Percentiles rank a stretch among this genome's conserved stretches.
These are phyloP conservation scores for Suhomyces bolitotheri DNA, from an alignment of 1,139 yeast species.

Conservation along the genomic window DNA sequence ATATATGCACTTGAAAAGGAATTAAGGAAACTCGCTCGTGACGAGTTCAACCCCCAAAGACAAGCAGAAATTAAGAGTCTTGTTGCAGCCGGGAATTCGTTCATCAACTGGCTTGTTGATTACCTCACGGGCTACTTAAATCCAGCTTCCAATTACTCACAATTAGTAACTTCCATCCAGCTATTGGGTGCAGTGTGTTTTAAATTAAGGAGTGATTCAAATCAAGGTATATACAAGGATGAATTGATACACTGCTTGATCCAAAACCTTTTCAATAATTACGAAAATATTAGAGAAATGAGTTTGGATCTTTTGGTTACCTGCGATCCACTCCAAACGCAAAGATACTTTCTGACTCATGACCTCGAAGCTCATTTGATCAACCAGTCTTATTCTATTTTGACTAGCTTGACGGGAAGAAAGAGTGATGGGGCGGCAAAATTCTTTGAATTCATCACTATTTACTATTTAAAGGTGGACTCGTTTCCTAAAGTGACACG, in stretches of 20 bases:
- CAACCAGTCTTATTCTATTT: conserved; percentile 7
- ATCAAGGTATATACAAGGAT: conserved; percentile 40
- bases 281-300: conserved; percentile 67
- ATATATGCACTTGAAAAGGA: conserved; percentile 57
- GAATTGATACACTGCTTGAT: conserved; percentile 48
- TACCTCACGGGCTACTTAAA: conserved; percentile 45
- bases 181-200: conserved; percentile 42
- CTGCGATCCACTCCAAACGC: conserved; percentile 22
- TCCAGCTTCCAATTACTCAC: conserved; percentile 73
- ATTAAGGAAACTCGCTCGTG: conserved; percentile 26
- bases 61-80: conserved; percentile 6
- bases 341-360: conserved; percentile 1
- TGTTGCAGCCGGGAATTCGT: conserved; percentile 35
- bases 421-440: conserved; percentile 84
- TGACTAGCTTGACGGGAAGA: conserved; percentile 59
- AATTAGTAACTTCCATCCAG: conserved; percentile 51
- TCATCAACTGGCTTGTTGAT: conserved; percentile 44
- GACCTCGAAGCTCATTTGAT: conserved; percentile 8
- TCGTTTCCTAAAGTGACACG: conserved; percentile 17
- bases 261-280: conserved; percentile 66
- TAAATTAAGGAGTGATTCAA: conserved; percentile 11
- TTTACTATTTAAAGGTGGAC: conserved; percentile 19
- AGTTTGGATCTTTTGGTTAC: conserved; percentile 52
- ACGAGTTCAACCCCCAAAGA: conserved; percentile 5
- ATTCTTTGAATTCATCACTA: conserved; percentile 51